Base-by-base conservation (phyloP, 108 stramenopile species). In the Skeletonema potamos region DNA sequence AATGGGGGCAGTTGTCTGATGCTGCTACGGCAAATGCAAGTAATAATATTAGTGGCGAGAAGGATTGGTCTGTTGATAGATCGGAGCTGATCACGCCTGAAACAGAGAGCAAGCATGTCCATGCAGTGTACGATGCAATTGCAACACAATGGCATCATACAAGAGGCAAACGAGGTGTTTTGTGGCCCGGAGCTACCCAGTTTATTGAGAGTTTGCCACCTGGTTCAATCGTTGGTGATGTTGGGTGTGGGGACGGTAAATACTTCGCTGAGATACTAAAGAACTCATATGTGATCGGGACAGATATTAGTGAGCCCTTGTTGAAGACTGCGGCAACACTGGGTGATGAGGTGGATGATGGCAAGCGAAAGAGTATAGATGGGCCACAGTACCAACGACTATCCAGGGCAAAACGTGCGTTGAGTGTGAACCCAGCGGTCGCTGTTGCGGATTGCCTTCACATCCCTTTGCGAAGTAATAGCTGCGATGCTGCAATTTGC, bases 191-290 rank as follows among this genome's bases (percentile, higher is more conserved):
- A 18, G 97, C 97, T 55, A 92, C 89, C 9, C 81, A 84, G 32
- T 98, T 98, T 66, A 69, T 98, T 29, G 66, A 87, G 56, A 54
- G 58, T 39, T 76, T 96, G 7, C 88, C 93, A 5, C 66, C 61
- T 6, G 96, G 94, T 1, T 88, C 90, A 2, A 68, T 99, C 17
- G 95, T 99, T 22, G 97, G 92, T 1, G 99, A 99, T 78, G 83
- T 96, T 5, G 99, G 99, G 30, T 98, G 97, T 78, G 99, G 99
- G 1, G 97, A 99, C 73, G 99, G 99, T 15, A 97, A 98, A 69
- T 94, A 97, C 72, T 89, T 96, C 64, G 80, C 92, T 17, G 87
- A 92, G 32, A 84, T 89, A 48, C 76, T 78, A 65, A 84, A 87
- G 54, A 79, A 72, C 17, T 91, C 87, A n/a, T 93, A 82, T 75